Base-by-base conservation (phyloP, 176 grass and related monocot genomes). In the Avena eriantha region DNA sequence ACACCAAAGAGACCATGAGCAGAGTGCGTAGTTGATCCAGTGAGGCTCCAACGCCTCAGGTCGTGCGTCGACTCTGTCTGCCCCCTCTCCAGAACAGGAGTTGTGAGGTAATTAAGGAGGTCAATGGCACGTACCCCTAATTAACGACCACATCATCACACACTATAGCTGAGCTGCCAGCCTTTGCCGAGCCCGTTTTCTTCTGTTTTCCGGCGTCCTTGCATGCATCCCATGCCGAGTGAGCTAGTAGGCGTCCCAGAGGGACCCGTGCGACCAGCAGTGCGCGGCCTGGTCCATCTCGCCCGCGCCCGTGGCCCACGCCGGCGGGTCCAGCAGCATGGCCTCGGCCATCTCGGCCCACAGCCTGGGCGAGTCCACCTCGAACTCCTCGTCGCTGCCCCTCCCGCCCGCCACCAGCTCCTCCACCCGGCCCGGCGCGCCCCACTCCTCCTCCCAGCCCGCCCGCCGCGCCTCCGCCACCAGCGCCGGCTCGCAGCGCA, bases 311-410 rank as follows among this genome's bases (percentile, higher is more conserved):
- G 54, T 74, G 85, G 63, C 69, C 93, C 90, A 95, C 7, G 24
- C 69, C 17, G 93, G 93, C 26, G 93, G 90, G 53, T 87, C 88
- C 29, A 95, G 69, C 26, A 95, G 90, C 88, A 95, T 87, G 88
- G 93, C 93, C 80, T 90, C 93, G 9, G 93, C 93, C 90, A 95
- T 85, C 90, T 92, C 93, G 34, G 78, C 80, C 93, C 93, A 95
- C 63, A 95, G 85, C 75, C 78, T 83, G 2, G 93, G 93, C 47
- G 93, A 95, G 69, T 85, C 93, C 65, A 92, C 64, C 26, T 88
- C 88, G 70, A 90, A 91, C 68, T 92, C 88, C 61, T 87, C 90
- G 77, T 85, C 85, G 82, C 85, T 87, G 12, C 81, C 78, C 36
- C 46, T 87, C 69, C 81, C 85, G 63, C 34, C 46, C 50, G 72